Evolutionary conservation across 192 early-diverging fungal genomes (phyloP), one percentile per base, ranked within the genome.

Genomic region (Entomortierella chlamydospora): DNA sequence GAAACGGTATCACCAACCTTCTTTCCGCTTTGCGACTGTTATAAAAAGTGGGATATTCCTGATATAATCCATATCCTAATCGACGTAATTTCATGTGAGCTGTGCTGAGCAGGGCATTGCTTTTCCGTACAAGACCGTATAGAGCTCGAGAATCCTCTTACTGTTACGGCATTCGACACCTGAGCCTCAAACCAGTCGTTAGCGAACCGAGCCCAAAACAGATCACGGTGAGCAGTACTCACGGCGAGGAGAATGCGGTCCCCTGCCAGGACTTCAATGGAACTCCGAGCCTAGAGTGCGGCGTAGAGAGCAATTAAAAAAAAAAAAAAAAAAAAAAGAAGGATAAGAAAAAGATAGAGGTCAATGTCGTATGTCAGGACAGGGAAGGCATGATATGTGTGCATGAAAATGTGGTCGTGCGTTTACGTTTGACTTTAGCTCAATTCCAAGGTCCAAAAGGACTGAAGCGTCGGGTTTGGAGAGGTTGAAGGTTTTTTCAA

Each of bases 191-290:
- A 49, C 76, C 76, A 79, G 57, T 59, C 57, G 2, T 33, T 55
- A 41, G 34, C 28, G 42, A 70, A 67, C 1, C 57, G 56, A 1
- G 61, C 62, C 67, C 61, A 66, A 23, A 65, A 65, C 30, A 70
- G 56, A 22, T 61, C 49, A 1, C 42, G 63, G 42, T 70, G 76
- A 4, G 62, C 42, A 1, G 34, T 25, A 34, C 76, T 70, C 28
- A 70, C 45, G 20, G 68, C 61, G 39, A 45, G 20, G 18, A 79
- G 47, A 52, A 79, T 61, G 51, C 63, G 57, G 33, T 70, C 68
- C 13, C 62, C 76, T 17, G 33, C 58, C 52, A 61, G 68, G 22
- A 20, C 42, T 33, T 70, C 62, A 29, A 61, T 28, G 2, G 53
- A 22, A 22, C 12, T 70, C 20, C 33, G 56, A 11, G 50, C 13